Evolutionary conservation across 306 rosid species (phyloP), one percentile per base, ranked within the genome.

Genomic region (Prosopis cineraria): DNA sequence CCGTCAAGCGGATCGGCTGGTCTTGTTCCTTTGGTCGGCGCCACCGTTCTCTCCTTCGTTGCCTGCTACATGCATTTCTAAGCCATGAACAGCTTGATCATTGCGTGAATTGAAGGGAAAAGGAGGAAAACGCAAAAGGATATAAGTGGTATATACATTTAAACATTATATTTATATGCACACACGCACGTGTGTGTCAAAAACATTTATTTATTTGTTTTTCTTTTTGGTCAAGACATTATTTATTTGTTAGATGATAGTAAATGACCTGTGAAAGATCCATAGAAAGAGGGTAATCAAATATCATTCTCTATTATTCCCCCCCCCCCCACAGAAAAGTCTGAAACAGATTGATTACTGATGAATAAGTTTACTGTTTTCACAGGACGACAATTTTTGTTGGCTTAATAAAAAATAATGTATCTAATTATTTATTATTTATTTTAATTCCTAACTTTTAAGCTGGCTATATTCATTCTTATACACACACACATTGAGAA

Each of bases 41-140:
- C 86, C 43, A 78, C 89, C 24, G 53, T 89, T 64, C 73, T 84
- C 70, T 87, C 93, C 53, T 62, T 87, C 37, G 73, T 83, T 19
- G 91, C 86, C 9, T 84, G 75, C 83, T 84, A 20, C 50, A 39
- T 37, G 33, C 65, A 58, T 27, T 58, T 27, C 65, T 25, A 58
- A 58, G 34, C 33, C 63, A 0, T 53, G 30, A 53, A 53, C 29
- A 10, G 25, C 0, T 3, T 43, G 52, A 1, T 45, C 52, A 53
- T 53, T 13, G 60, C 5, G 14, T 13, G 59, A 52, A 53, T 9
- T 52, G 59, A 52, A 52, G 27, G 33, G 63, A 14, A 30, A 9
- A 53, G 30, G 10, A 53, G 14, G 30, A 22, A 56, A 11, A 25
- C 0, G 64, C 64, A 56, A 24, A 56, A 4, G 7, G 8, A 22